Conservation (phyloP, 441 rosid species). For the Omphalea diandra region DNA sequence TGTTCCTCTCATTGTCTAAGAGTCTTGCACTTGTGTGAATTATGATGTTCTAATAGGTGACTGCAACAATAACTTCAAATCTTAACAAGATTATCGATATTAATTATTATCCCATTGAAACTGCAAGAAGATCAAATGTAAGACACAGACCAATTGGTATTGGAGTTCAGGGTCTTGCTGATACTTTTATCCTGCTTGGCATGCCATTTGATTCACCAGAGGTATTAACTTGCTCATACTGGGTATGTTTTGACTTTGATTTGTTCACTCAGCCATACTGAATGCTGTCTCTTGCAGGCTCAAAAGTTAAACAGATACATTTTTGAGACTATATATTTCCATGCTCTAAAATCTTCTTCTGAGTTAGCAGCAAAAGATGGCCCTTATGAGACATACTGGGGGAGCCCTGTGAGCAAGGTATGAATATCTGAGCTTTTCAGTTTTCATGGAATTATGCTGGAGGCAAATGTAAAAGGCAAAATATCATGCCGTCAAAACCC, state of each 20-base stretch:
- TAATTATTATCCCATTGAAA: conserved; percentile 71
- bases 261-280: neutral
- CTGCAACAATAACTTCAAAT: conserved; percentile 51
- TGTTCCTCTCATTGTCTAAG: too few species aligned
- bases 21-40: conserved; percentile 1
- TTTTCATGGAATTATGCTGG: neutral
- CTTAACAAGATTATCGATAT: conserved; percentile 76
- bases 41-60: conserved; percentile 35
- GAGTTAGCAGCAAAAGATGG: conserved; percentile 57
- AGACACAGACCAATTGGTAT: conserved; percentile 75
- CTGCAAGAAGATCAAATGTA: conserved; percentile 59
- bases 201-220: conserved; percentile 74
- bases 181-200: conserved; percentile 71
- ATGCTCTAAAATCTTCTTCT: conserved; percentile 59
- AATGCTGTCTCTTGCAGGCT: conserved; percentile 41
- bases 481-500: neutral
- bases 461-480: neutral
- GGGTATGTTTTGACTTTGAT: conserved; percentile 7
- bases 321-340: conserved; percentile 70
- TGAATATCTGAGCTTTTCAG: neutral
- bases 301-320: conserved; percentile 68
- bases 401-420: conserved; percentile 79
- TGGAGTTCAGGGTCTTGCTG: conserved; percentile 85
- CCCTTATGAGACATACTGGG: conserved; percentile 56
- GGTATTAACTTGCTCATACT: conserved; percentile 33